Evolutionary conservation across 495 filamentous ascomycete genomes (phyloP).

Genomic region (Sphaerosporella brunnea): DNA sequence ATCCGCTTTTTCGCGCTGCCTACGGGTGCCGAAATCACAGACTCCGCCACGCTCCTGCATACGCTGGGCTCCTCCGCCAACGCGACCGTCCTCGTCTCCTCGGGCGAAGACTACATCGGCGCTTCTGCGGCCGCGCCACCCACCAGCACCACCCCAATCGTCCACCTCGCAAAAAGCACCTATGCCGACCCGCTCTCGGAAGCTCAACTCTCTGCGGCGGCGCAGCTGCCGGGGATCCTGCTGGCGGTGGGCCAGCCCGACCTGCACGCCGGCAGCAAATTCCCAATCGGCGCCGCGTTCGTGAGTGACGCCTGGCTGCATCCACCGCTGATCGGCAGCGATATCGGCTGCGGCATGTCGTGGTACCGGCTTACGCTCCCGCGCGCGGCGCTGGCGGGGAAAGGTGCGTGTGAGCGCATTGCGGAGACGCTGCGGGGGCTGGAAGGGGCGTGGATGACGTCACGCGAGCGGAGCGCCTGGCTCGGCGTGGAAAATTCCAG

Average conservation of each 20-base stretch:
- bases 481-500: slow-evolving; percentile 9
- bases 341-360: slow-evolving; percentile 31
- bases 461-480: slow-evolving; percentile 24
- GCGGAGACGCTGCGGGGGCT: slow-evolving; percentile 28
- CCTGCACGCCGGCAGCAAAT: slow-evolving; percentile 28
- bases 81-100: slow-evolving; percentile 22
- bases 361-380: slow-evolving; percentile 28
- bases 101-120: slow-evolving; percentile 28
- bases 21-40: slow-evolving; percentile 25
- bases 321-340: slow-evolving; percentile 29
- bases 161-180: slow-evolving; percentile 20
- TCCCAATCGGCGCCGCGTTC: slow-evolving; percentile 29
- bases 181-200: slow-evolving; percentile 23
- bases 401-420: slow-evolving; percentile 22
- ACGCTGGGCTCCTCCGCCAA: slow-evolving; percentile 24
- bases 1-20: slow-evolving; percentile 24
- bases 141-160: slow-evolving; percentile 10
- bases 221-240: slow-evolving; percentile 26
- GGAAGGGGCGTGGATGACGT: slow-evolving; percentile 26
- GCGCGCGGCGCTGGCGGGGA: slow-evolving; percentile 22
- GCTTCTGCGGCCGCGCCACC: slow-evolving; percentile 4
- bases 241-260: slow-evolving; percentile 28
- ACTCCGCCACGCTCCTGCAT: slow-evolving; percentile 2
- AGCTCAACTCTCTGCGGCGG: slow-evolving; percentile 25
- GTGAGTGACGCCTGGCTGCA: slow-evolving; percentile 27